A percentile compares a stretch with the other conserved stretches of the same genome.
Evolutionary conservation across 139 green algal species (phyloP).

Genomic region (Volvox reticuliferus): DNA sequence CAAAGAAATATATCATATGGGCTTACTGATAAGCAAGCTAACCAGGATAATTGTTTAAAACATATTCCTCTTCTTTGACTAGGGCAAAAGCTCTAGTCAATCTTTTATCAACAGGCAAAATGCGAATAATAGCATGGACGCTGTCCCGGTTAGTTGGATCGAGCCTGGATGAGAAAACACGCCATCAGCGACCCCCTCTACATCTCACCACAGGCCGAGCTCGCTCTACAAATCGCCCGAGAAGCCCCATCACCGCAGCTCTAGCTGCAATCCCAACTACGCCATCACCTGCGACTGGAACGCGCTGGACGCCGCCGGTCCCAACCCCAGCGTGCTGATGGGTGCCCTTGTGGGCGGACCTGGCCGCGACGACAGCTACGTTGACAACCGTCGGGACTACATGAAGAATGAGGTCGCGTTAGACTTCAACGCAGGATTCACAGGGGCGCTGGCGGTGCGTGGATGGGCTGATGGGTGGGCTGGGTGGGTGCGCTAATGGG

Average conservation of each 20-base stretch:
- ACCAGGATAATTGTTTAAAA: no score
- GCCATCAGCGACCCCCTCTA: not conserved
- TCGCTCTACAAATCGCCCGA: not conserved
- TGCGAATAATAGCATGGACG: no score
- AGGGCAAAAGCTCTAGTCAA: no score
- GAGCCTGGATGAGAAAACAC: not conserved
- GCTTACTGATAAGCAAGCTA: no score
- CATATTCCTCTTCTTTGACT: no score
- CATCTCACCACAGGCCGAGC: slow-evolving; percentile 11
- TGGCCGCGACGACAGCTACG: slow-evolving; percentile 45
- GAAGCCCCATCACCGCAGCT: slow-evolving; percentile 32
- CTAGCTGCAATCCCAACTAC: slow-evolving; percentile 24
- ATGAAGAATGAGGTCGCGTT: slow-evolving; percentile 54
- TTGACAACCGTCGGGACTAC: slow-evolving; percentile 42
- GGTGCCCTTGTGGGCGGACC: slow-evolving; percentile 69
- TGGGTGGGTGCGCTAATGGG: no score
- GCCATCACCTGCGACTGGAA: slow-evolving; percentile 9
- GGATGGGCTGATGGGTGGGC: no score
- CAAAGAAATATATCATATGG: no score
- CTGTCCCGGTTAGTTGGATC: not conserved
- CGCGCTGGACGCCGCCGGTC: not conserved
- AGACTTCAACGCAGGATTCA: slow-evolving; percentile 65
- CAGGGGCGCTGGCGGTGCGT: slow-evolving; percentile 39
- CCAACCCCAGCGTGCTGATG: slow-evolving; percentile 30
- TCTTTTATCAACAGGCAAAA: no score